phyloP scores from a whole-genome alignment of 2,329 filamentous ascomycete species.

The Colletotrichum orchidophilum region DNA sequence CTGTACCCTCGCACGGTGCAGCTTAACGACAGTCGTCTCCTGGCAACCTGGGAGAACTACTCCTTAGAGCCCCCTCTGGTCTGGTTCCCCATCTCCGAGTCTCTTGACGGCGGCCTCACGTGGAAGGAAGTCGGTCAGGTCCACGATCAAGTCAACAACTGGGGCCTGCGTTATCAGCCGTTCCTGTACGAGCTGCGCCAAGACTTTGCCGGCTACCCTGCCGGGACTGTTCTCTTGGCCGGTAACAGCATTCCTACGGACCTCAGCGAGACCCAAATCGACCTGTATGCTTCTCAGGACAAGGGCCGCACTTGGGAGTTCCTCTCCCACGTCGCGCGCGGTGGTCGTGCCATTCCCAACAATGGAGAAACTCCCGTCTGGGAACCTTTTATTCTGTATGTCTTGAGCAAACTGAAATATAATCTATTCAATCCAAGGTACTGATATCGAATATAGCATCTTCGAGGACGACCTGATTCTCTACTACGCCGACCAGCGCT shows the following conservation, averaged over 20 bases:
- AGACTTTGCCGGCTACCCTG: slow-evolving; percentile 64
- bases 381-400: slow-evolving; percentile 72
- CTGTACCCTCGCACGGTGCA: slow-evolving; percentile 56
- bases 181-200: slow-evolving; percentile 71
- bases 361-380: slow-evolving; percentile 76
- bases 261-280: slow-evolving; percentile 71
- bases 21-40: slow-evolving; percentile 55
- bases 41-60: slow-evolving; percentile 67
- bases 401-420: not conserved
- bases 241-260: slow-evolving; percentile 69
- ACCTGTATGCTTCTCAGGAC: slow-evolving; percentile 73
- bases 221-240: slow-evolving; percentile 70
- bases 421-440: no score
- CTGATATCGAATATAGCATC: slow-evolving; percentile 45
- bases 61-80: slow-evolving; percentile 63
- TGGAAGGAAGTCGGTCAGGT: slow-evolving; percentile 73
- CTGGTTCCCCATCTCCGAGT: slow-evolving; percentile 64
- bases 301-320: slow-evolving; percentile 72
- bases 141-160: slow-evolving; percentile 69
- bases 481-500: slow-evolving; percentile 79
- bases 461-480: slow-evolving; percentile 68
- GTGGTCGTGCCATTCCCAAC: slow-evolving; percentile 68
- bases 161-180: slow-evolving; percentile 76
- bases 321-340: slow-evolving; percentile 70
- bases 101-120: slow-evolving; percentile 62